Conservation (phyloP, 176 grass and related monocot genomes). For the Luzula sylvatica region DNA sequence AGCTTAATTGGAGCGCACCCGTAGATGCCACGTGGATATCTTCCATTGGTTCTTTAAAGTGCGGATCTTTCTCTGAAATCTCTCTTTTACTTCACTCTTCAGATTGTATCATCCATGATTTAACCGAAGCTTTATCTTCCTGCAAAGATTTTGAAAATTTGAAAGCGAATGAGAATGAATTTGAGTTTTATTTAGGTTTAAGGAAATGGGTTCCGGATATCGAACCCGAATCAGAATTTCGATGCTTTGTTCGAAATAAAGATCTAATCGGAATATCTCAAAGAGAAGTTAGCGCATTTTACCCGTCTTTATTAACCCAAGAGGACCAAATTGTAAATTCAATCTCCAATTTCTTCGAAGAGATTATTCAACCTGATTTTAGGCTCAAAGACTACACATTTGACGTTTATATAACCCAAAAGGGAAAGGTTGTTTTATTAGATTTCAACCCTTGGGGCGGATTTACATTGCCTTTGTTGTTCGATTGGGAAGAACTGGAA, state of each 20-base stretch:
- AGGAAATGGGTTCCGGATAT: slow-evolving; percentile 68
- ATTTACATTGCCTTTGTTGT: slow-evolving; percentile 63
- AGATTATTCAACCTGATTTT: slow-evolving; percentile 42
- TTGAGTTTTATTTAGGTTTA: slow-evolving; percentile 60
- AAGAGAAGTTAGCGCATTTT: slow-evolving; percentile 75
- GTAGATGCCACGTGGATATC: slow-evolving; percentile 79
- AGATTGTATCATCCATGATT: slow-evolving; percentile 62
- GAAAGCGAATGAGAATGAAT: slow-evolving; percentile 6
- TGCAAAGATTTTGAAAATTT: slow-evolving; percentile 22
- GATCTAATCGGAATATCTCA: slow-evolving; percentile 54
- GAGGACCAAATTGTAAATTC: slow-evolving; percentile 14
- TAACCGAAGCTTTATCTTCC: slow-evolving; percentile 24
- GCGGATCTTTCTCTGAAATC: slow-evolving; percentile 62
- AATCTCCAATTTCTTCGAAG: slow-evolving; percentile 40
- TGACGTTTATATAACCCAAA: slow-evolving; percentile 46
- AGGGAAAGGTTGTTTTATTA: slow-evolving; percentile 48
- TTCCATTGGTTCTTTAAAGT: slow-evolving; percentile 42
- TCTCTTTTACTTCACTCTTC: slow-evolving; percentile 67
- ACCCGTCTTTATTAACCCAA: slow-evolving; percentile 51
- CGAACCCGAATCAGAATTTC: slow-evolving; percentile 74
- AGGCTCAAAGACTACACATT: slow-evolving; percentile 52
- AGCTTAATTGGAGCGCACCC: slow-evolving; percentile 85
- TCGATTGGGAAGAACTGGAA: slow-evolving; percentile 72
- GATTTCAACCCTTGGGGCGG: slow-evolving; percentile 90
- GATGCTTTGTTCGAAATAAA: slow-evolving; percentile 50